Evolutionary conservation across 1,139 yeast species (phyloP).

Genomic region (Kazachstania sp.): DNA sequence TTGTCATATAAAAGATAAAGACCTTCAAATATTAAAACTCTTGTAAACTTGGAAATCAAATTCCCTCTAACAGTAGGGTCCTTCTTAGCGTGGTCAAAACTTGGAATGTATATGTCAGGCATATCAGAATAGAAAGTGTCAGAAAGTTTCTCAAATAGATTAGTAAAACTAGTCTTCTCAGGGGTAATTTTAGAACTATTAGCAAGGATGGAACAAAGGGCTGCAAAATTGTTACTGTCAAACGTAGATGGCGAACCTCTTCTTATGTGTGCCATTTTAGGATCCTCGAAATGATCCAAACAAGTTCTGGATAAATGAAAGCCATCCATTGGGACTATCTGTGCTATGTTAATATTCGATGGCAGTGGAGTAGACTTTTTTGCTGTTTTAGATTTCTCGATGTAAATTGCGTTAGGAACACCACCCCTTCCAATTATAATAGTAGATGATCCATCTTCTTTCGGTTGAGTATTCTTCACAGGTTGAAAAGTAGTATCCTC

Average conservation of each 20-base stretch:
- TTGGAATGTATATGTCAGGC: slow-evolving; percentile 48
- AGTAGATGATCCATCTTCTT: slow-evolving; percentile 5
- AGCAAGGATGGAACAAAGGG: slow-evolving; percentile 27
- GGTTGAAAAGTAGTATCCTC: slow-evolving; percentile 38
- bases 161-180: background rate
- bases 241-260: slow-evolving; percentile 87
- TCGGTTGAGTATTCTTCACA: slow-evolving; percentile 12
- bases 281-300: slow-evolving; percentile 44
- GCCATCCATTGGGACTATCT: slow-evolving; percentile 67
- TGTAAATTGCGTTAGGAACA: slow-evolving; percentile 19
- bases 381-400: slow-evolving; percentile 2
- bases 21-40: slow-evolving; percentile 55
- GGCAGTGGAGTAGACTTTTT: background rate
- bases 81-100: slow-evolving; percentile 63
- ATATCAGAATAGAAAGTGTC: slow-evolving; percentile 18
- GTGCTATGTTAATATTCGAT: slow-evolving; percentile 27
- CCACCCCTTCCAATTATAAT: slow-evolving; percentile 32
- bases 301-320: slow-evolving; percentile 60
- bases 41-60: slow-evolving; percentile 34
- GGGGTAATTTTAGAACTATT: slow-evolving; percentile 21
- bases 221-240: slow-evolving; percentile 47
- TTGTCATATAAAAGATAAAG: slow-evolving; percentile 46
- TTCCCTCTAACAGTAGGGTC: slow-evolving; percentile 51
- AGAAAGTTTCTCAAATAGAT: slow-evolving; percentile 13
- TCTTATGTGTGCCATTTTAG: slow-evolving; percentile 48